Evolutionary conservation across 2,329 filamentous ascomycete genomes (phyloP).

Genomic region (Hymenoscyphus albidus): DNA sequence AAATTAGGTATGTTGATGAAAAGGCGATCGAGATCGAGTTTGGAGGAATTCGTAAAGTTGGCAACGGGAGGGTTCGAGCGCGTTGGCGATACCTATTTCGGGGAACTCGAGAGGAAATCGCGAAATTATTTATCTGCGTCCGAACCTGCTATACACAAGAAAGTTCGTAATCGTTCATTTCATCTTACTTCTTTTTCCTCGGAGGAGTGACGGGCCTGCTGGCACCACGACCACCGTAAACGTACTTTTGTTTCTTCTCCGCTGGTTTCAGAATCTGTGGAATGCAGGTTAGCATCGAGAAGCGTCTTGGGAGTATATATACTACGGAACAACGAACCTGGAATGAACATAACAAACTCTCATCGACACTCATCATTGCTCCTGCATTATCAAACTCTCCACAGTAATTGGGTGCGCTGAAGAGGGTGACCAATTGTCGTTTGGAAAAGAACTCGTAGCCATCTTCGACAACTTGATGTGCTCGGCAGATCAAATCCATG

Average conservation of each 20-base stretch:
- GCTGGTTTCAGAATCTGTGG: slow-evolving; percentile 95
- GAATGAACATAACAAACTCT: slow-evolving; percentile 97
- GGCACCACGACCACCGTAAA: slow-evolving; percentile 68
- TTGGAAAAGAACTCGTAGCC: slow-evolving; percentile 99
- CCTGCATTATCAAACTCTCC: slow-evolving; percentile 99
- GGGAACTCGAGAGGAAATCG: slow-evolving; percentile 28
- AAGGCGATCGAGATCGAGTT: slow-evolving; percentile 20
- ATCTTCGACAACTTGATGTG: slow-evolving; percentile 97
- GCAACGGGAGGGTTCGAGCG: slow-evolving; percentile 22
- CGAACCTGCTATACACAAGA: slow-evolving; percentile 81
- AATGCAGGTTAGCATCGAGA: slow-evolving; percentile 21
- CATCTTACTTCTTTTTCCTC: slow-evolving; percentile 63
- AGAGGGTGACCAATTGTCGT: slow-evolving; percentile 92
- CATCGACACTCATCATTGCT: slow-evolving; percentile 99
- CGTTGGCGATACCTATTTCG: slow-evolving; percentile 28
- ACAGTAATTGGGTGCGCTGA: slow-evolving; percentile 98
- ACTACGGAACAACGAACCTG: slow-evolving; percentile 56
- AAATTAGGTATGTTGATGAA: slow-evolving; percentile 31
- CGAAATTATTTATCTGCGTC: slow-evolving; percentile 69
- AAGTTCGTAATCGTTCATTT: slow-evolving; percentile 64
- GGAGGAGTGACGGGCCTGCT: slow-evolving; percentile 67
- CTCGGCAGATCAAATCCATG: slow-evolving; percentile 98
- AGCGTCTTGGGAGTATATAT: not conserved
- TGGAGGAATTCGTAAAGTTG: slow-evolving; percentile 23
- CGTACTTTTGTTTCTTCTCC: slow-evolving; percentile 99